Conservation (phyloP, 1,139 yeast genomes). For the Taphrina deformans region DNA sequence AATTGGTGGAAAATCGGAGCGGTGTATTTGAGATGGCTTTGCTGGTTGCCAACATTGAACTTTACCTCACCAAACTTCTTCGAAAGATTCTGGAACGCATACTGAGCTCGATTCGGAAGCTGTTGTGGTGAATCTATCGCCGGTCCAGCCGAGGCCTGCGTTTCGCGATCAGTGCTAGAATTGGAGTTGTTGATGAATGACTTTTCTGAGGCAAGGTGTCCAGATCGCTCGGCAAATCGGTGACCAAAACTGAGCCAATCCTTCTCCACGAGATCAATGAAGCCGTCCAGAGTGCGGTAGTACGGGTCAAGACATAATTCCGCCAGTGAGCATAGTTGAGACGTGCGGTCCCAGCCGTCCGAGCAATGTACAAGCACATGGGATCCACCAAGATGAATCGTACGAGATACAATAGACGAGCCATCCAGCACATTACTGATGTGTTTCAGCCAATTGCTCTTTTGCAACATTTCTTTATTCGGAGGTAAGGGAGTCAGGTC, state of each 20-base stretch:
- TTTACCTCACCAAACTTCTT: constrained; percentile 34
- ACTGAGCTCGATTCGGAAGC: constrained; percentile 35
- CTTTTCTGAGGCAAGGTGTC: constrained; percentile 57
- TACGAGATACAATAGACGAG: constrained; percentile 73
- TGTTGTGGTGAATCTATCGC: not conserved
- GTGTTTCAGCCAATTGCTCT: constrained; percentile 79
- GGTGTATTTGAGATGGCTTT: constrained; percentile 52
- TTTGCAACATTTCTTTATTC: constrained; percentile 53
- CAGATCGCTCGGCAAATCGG: constrained; percentile 78
- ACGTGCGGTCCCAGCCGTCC: constrained; percentile 98
- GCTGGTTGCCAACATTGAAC: constrained; percentile 40
- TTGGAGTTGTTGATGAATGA: constrained; percentile 41
- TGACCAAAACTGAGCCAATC: constrained; percentile 97
- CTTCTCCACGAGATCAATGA: constrained; percentile 79
- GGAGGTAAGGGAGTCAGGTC: constrained; percentile 58
- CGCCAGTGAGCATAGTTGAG: constrained; percentile 80
- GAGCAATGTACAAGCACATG: constrained; percentile 90
- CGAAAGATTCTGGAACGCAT: constrained; percentile 38
- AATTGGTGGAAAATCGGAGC: constrained; percentile 95
- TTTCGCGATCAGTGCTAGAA: constrained; percentile 34
- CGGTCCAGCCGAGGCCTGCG: not conserved
- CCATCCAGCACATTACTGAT: constrained; percentile 69
- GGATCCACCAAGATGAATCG: constrained; percentile 76
- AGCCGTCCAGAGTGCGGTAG: constrained; percentile 82
- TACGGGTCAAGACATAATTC: constrained; percentile 89